Base-by-base conservation (phyloP, 768 basidiomycete genomes). In the Kondoa malvinella region DNA sequence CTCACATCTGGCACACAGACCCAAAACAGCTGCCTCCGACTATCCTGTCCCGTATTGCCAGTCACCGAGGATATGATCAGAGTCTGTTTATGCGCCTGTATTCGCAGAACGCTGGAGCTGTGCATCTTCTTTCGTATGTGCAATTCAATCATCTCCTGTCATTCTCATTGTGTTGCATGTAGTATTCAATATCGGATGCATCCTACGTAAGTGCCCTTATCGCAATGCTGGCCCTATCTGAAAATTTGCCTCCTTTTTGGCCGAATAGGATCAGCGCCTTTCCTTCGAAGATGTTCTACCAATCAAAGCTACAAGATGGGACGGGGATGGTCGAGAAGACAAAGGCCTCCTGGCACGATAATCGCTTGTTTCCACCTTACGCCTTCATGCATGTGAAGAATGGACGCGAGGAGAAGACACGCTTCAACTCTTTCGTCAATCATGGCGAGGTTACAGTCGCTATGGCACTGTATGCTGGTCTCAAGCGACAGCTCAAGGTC, bases 101-200 rank as follows among this genome's bases (percentile, higher is more conserved):
- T 74, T 85, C 84, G 72, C 84, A 85, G 56, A 80, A 82, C 40
- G 85, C 87, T 4, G 84, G 88, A n/a, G 85, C 87, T 25, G 88
- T 94, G 56, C 90, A 96, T 77, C 81, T 99, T 0, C 78, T 99
- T 59, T 94, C 89, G 92, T 88, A 72, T 68, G 80, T 71, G 15
- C 16, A 31, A 14, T 56, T 32, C 63, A 17, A n/a, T 57, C 25
- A 29, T 67, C 64, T 3, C n/a, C 1, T 12, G 8, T 50, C 16
- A 66, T 33, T 65, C 34, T 25, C 31, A 66, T 27, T 15, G 68
- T 57, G 34, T 3, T 16, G 8, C 63, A 27, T 31, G 68, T 68
- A 96, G 94, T 72, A 97, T 99, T 56, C 95, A 99, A 78, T 99
- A 99, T 76, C 92, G 95, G 71, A 99, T 99, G 95, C 92, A 99